Evolutionary conservation across 2,329 filamentous ascomycete genomes (phyloP).

Genomic region (Coniella vitis): DNA sequence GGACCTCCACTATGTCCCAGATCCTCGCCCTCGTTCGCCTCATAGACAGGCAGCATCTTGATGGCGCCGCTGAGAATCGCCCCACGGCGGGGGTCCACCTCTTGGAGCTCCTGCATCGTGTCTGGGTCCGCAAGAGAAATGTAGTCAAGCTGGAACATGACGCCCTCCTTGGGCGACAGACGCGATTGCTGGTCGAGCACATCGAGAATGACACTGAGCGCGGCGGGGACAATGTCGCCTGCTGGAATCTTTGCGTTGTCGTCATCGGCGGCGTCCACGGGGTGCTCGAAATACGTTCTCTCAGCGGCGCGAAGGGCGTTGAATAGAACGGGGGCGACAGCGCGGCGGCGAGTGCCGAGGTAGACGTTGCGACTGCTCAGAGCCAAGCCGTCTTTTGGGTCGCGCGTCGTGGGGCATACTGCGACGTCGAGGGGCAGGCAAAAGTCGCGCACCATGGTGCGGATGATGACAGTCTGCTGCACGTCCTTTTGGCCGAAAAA

Average conservation of each 20-base stretch:
- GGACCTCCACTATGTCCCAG: slow-evolving; percentile 67
- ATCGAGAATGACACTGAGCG: slow-evolving; percentile 51
- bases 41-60: slow-evolving; percentile 79
- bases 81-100: slow-evolving; percentile 62
- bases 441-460: slow-evolving; percentile 81
- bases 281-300: slow-evolving; percentile 46
- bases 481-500: slow-evolving; percentile 98
- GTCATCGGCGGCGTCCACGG: too few relatives aligned
- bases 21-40: slow-evolving; percentile 62
- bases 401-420: slow-evolving; percentile 64
- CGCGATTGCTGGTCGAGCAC: slow-evolving; percentile 55
- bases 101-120: slow-evolving; percentile 69
- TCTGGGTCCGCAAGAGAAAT: slow-evolving; percentile 83
- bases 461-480: slow-evolving; percentile 89
- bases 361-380: slow-evolving; percentile 94
- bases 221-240: slow-evolving; percentile 64
- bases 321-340: slow-evolving; percentile 65
- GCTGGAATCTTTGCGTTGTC: slow-evolving; percentile 35
- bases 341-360: slow-evolving; percentile 67
- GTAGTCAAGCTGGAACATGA: slow-evolving; percentile 80
- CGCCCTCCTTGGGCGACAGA: slow-evolving; percentile 53
- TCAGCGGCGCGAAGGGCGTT: slow-evolving; percentile 66
- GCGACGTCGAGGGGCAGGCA: slow-evolving; percentile 69
- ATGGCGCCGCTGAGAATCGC: slow-evolving; percentile 86
- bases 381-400: slow-evolving; percentile 72